These are phyloP conservation scores for Syzygium aromaticum DNA, from an alignment of 345 rosid genomes.

Conservation along the genomic window DNA sequence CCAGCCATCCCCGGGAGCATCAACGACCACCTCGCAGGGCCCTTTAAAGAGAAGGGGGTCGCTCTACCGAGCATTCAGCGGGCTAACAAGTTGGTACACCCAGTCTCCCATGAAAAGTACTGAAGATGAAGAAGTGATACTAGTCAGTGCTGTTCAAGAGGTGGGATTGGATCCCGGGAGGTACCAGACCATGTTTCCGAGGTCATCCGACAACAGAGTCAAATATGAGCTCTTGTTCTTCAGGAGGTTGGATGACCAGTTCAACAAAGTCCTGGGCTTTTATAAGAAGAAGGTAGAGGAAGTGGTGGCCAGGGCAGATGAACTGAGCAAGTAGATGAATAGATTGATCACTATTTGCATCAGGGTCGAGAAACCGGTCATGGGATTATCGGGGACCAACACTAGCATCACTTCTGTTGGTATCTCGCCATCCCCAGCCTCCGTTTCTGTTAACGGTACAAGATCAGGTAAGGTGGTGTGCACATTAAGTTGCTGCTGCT, in stretches of 20 bases:
- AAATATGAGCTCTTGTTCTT: conserved; percentile 39
- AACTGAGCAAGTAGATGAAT: conserved; percentile 56
- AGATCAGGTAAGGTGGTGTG: not conserved
- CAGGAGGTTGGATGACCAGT: conserved; percentile 50
- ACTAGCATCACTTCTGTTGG: not conserved
- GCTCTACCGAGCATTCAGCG: conserved; percentile 36
- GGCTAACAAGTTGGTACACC: conserved; percentile 12
- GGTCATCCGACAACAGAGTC: conserved; percentile 31
- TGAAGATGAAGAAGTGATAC: conserved; percentile 45
- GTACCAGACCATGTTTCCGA: conserved; percentile 33
- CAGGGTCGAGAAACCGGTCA: conserved; percentile 23
- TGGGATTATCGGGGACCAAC: not conserved
- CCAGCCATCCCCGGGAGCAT: not conserved
- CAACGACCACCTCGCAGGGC: conserved; percentile 12
- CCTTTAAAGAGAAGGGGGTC: conserved; percentile 11
- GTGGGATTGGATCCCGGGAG: conserved; percentile 14
- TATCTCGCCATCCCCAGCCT: not conserved
- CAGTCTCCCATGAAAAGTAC: conserved; percentile 11
- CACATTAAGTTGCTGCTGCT: not conserved
- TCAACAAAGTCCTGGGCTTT: conserved; percentile 51
- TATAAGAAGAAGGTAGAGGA: conserved; percentile 45
- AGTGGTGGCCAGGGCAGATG: conserved; percentile 34
- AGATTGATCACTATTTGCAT: conserved; percentile 45
- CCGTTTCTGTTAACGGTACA: not conserved
- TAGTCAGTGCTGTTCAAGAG: conserved; percentile 21